phyloP scores from a whole-genome alignment of 83 land plant species.

The Thuja plicata region DNA sequence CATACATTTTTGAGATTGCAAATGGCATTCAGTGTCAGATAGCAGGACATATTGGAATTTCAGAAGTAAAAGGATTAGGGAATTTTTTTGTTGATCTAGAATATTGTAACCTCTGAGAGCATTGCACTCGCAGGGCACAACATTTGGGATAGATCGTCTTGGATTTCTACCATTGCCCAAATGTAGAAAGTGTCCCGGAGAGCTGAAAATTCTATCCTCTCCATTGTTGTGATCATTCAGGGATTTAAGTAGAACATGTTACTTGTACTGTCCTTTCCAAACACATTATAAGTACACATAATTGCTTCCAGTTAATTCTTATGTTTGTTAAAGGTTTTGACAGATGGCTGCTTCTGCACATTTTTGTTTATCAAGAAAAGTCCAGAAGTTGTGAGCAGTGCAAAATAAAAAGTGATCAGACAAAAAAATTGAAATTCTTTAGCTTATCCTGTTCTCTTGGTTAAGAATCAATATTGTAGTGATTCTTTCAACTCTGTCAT shows the following conservation, averaged over 20 bases:
- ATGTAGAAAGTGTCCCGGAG: neutral
- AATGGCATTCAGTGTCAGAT: neutral
- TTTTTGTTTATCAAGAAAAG: neutral
- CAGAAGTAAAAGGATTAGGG: neutral
- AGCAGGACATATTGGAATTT: neutral
- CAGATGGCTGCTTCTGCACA: neutral
- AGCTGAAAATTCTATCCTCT: neutral
- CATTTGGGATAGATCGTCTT: neutral
- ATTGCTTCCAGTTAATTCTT: neutral
- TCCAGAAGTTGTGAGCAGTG: neutral
- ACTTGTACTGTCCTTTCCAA: neutral
- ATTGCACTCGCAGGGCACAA: neutral
- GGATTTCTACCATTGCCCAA: neutral
- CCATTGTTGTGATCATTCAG: neutral
- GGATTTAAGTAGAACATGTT: neutral
- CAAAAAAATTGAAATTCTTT: neutral
- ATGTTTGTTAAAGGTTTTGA: neutral
- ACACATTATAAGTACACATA: neutral
- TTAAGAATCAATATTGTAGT: neutral
- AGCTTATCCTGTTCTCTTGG: neutral
- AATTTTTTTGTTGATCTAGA: neutral
- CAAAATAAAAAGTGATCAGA: neutral
- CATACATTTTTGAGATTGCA: neutral
- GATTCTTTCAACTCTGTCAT: neutral
- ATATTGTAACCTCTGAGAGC: neutral